Evolutionary conservation across 208 protist genomes (phyloP).

Genomic region (Tritrichomonas foetus): DNA sequence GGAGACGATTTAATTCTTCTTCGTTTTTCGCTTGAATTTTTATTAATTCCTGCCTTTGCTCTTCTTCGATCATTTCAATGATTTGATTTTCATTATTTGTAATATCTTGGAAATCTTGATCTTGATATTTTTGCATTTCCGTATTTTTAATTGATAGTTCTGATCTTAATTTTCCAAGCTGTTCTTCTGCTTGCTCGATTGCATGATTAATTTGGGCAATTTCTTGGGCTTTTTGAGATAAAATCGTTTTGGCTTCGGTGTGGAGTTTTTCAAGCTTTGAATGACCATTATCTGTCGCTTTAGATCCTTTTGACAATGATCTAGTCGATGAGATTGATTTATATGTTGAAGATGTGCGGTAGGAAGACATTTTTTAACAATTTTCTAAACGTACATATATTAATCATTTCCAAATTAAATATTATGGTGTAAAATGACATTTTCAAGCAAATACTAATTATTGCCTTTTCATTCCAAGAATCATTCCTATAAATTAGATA

Average conservation of each 20-base stretch:
- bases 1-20: not conserved
- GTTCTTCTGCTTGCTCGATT: conserved; percentile 4
- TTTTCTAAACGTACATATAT: too few species aligned
- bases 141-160: not conserved
- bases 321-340: too few species aligned
- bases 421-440: too few species aligned
- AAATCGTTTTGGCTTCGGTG: conserved; percentile 7
- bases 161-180: not conserved
- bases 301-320: too few species aligned
- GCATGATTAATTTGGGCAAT: not conserved
- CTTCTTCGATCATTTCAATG: not conserved
- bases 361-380: too few species aligned
- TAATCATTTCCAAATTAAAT: too few species aligned
- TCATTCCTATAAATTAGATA: too few species aligned
- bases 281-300: not conserved
- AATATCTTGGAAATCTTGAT: not conserved
- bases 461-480: too few species aligned
- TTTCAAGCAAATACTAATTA: too few species aligned
- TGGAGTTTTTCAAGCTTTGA: conserved; percentile 22
- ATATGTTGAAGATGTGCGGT: too few species aligned
- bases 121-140: not conserved
- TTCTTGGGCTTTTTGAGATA: not conserved
- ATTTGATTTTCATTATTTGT: not conserved
- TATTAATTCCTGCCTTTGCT: not conserved
- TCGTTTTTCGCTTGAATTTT: not conserved